A percentile compares a stretch with the other conserved stretches of the same genome.
These are phyloP conservation scores for Candida awuae DNA, from an alignment of 805 yeast genomes.

Conservation along the genomic window DNA sequence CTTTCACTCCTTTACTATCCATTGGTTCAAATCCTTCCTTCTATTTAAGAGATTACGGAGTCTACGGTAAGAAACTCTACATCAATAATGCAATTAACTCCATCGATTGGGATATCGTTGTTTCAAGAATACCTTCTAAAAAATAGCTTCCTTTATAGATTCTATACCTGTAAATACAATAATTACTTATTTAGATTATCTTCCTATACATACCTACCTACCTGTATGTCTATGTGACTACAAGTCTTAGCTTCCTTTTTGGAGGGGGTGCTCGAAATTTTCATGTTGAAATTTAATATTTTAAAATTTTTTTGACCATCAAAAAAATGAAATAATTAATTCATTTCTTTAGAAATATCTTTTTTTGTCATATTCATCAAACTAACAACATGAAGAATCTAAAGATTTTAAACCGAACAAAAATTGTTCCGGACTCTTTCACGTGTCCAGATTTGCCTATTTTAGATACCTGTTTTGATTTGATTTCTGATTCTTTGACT, in stretches of 20 bases:
- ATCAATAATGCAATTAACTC: slow-evolving; percentile 68
- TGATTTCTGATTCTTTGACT: slow-evolving; percentile 65
- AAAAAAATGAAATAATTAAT: too few relatives aligned
- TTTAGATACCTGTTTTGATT: slow-evolving; percentile 54
- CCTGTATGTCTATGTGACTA: too few relatives aligned
- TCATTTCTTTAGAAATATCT: too few relatives aligned
- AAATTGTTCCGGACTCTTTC: slow-evolving; percentile 41
- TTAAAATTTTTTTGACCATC: too few relatives aligned
- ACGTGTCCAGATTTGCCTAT: slow-evolving; percentile 61
- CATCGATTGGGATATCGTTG: slow-evolving; percentile 76
- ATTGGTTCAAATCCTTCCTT: slow-evolving; percentile 67
- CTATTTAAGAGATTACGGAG: slow-evolving; percentile 69
- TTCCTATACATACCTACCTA: background rate
- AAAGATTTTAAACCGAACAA: slow-evolving; percentile 42
- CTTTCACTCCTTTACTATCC: slow-evolving; percentile 53
- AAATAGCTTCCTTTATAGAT: background rate
- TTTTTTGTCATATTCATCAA: background rate
- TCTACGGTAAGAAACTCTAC: slow-evolving; percentile 65
- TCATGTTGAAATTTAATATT: too few relatives aligned
- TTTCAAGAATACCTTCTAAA: slow-evolving; percentile 32
- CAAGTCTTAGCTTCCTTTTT: too few relatives aligned
- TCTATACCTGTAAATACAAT: background rate
- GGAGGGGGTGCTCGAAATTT: too few relatives aligned
- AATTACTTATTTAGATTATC: background rate
- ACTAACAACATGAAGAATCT: slow-evolving; percentile 25